phyloP scores from a whole-genome alignment of 495 filamentous ascomycete species.

The Chlorociboria aeruginascens region DNA sequence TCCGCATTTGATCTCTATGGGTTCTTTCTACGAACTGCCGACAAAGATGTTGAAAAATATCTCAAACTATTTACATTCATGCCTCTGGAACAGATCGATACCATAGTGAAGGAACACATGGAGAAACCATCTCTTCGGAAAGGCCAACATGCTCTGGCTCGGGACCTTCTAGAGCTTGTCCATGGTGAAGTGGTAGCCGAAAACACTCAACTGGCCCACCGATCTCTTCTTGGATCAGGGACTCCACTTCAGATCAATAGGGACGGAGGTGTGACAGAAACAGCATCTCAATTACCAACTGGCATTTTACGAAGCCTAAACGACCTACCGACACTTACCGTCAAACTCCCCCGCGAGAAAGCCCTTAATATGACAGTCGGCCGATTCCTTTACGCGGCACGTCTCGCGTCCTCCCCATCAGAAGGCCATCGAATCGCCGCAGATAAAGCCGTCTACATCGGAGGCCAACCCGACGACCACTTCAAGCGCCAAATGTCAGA shows the following conservation, averaged over 20 bases:
- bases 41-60: constrained; percentile 65
- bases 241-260: too few species aligned
- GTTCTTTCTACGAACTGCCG: constrained; percentile 76
- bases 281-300: too few species aligned
- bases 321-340: constrained; percentile 29
- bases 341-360: constrained; percentile 55
- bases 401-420: constrained; percentile 48
- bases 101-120: constrained; percentile 53
- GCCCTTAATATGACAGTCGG: constrained; percentile 48
- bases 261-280: too few species aligned
- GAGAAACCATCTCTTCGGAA: constrained; percentile 52
- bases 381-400: constrained; percentile 53
- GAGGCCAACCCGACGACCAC: constrained; percentile 36
- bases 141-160: constrained; percentile 73
- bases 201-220: constrained; percentile 26
- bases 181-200: constrained; percentile 54
- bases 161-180: constrained; percentile 65
- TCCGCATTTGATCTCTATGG: constrained; percentile 73
- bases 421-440: constrained; percentile 55
- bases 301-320: constrained; percentile 6
- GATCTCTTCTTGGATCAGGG: too few species aligned
- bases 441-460: constrained; percentile 53
- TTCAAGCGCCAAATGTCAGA: constrained; percentile 39
- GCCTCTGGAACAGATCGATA: constrained; percentile 48
- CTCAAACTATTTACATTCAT: constrained; percentile 90